Evolutionary conservation across 257 asterid species (phyloP), one percentile per base, ranked within the genome.

Genomic region (Solanum sitiens): DNA sequence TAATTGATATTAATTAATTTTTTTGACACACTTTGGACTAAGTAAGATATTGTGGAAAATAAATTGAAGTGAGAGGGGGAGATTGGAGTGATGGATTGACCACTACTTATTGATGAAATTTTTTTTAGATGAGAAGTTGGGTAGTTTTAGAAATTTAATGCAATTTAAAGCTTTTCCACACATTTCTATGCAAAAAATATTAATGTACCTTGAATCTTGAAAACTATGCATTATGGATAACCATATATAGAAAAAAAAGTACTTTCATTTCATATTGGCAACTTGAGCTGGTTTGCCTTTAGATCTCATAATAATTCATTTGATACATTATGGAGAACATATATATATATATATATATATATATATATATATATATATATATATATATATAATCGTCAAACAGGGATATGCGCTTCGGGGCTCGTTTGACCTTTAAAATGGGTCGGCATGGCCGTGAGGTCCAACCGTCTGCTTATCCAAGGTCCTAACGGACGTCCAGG

Each of bases 101-200:
- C 56, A 10, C 87, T 89, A 86, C 89, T 94, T 92, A 91, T 87
- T 90, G 87, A 90, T 86, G 89, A 71, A 30, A 23, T 40, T 40
- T 3, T 20, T 67, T 70, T 20, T 59, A 73, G 88, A 71, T 91
- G 88, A 90, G 39, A 86, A 89, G 94, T 86, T 87, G 95, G 95
- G 90, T 89, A 61, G 32, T 90, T 32, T 5, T 21, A 27, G 92
- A 90, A 91, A 74, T 83, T 94, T 53, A 95, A 94, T 95, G 98
- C 91, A 20, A 91, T 92, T 94, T 87, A 89, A 94, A 91, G 90
- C 75, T 32, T 47, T 18, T 80, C 91, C 97, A 92, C 96, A 84
- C 94, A 90, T 90, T 89, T 90, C 97, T 89, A 89, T 89, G 90
- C 88, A 76, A 74, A n/a, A 27, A 39, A 32, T 30, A 80, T 82